These are phyloP conservation scores for Fagus crenata DNA, from an alignment of 306 rosid species.

Conservation along the genomic window DNA sequence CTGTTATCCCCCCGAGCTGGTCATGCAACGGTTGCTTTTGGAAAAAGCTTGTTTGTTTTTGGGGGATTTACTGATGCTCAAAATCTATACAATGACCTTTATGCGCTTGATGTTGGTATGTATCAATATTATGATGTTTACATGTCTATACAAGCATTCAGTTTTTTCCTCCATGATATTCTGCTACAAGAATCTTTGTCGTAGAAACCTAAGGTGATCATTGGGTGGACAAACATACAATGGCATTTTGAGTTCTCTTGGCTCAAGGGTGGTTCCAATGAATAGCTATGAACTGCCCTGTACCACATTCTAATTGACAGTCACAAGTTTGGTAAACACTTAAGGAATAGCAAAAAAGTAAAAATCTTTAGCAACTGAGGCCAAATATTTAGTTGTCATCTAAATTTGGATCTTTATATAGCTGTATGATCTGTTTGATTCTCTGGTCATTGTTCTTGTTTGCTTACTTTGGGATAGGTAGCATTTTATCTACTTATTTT, in stretches of 20 bases:
- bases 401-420: background rate
- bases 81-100: slow-evolving; percentile 82
- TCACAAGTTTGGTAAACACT: background rate
- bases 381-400: slow-evolving; percentile 1
- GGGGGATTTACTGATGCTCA: slow-evolving; percentile 98
- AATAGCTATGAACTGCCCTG: background rate
- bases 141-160: background rate
- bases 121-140: slow-evolving; percentile 21
- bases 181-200: background rate
- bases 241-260: slow-evolving; percentile 12
- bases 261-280: slow-evolving; percentile 15
- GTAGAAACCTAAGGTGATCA: background rate
- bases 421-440: background rate
- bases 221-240: background rate
- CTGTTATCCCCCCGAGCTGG: slow-evolving; percentile 90
- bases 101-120: slow-evolving; percentile 89
- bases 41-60: slow-evolving; percentile 83
- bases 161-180: background rate
- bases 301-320: background rate
- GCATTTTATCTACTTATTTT: slow-evolving; percentile 2
- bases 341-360: background rate
- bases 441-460: background rate
- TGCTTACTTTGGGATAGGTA: background rate
- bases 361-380: background rate
- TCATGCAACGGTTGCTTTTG: slow-evolving; percentile 85